A percentile compares a stretch with the other conserved stretches of the same genome.
Evolutionary conservation across 2,329 filamentous ascomycete genomes (phyloP).

Genomic region (Colletotrichum coccodes): DNA sequence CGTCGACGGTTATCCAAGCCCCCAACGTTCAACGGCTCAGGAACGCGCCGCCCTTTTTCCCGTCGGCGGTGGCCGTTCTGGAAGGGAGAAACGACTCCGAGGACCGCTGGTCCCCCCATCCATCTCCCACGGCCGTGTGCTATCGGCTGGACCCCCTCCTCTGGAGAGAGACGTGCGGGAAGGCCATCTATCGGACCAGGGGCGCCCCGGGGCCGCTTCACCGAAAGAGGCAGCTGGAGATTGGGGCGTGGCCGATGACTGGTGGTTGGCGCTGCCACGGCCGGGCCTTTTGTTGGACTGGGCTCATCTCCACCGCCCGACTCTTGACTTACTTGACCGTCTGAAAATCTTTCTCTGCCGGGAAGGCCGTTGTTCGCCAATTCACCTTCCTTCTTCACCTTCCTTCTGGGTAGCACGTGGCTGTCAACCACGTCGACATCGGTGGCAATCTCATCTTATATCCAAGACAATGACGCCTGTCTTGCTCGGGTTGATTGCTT

Average conservation of each 20-base stretch:
- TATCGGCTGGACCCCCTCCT: neutral
- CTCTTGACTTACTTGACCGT: neutral
- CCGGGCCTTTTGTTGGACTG: constrained; percentile 11
- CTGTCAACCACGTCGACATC: neutral
- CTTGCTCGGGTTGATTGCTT: neutral
- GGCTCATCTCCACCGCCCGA: constrained; percentile 4
- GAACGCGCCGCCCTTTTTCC: neutral
- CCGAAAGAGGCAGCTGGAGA: constrained; percentile 30
- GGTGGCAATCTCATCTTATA: neutral
- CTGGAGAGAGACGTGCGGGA: neutral
- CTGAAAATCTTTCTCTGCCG: neutral
- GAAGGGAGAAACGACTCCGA: constrained; percentile 6
- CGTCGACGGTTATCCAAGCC: neutral
- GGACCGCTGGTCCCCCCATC: neutral
- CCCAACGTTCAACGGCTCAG: constrained; percentile 1
- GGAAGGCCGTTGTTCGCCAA: neutral
- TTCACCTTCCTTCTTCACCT: neutral
- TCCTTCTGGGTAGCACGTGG: neutral
- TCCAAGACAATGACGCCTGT: neutral
- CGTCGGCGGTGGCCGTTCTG: constrained; percentile 17
- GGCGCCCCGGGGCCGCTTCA: constrained; percentile 14
- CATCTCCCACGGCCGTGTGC: neutral
- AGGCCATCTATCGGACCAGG: neutral
- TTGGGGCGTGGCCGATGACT: neutral
- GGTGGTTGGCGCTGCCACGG: neutral